These are phyloP conservation scores for Phylloporus scabripes DNA, from an alignment of 768 basidiomycete genomes.

Conservation along the genomic window DNA sequence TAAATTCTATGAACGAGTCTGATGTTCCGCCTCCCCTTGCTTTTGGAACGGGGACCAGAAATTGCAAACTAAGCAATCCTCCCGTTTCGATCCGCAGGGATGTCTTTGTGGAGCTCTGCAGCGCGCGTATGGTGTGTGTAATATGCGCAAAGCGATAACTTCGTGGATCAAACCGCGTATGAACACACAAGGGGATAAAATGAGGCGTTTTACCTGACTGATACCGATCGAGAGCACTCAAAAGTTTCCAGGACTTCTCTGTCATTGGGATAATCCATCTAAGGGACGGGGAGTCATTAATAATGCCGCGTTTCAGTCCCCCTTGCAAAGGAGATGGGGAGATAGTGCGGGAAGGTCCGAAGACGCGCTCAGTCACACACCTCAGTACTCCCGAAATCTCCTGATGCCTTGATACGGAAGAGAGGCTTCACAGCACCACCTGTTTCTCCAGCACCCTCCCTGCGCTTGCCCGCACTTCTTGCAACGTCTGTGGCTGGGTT, in stretches of 20 bases:
- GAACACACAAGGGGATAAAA: neutral
- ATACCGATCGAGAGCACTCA: slow-evolving; percentile 63
- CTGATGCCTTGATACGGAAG: slow-evolving; percentile 75
- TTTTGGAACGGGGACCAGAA: slow-evolving; percentile 66
- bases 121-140: slow-evolving; percentile 59
- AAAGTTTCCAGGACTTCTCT: slow-evolving; percentile 87
- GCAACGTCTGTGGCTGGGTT: slow-evolving; percentile 47
- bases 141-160: slow-evolving; percentile 88
- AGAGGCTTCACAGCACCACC: slow-evolving; percentile 41
- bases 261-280: slow-evolving; percentile 98
- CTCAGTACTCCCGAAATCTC: slow-evolving; percentile 83
- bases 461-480: slow-evolving; percentile 6
- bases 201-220: slow-evolving; percentile 55
- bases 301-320: neutral
- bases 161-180: slow-evolving; percentile 2
- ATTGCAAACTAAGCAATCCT: slow-evolving; percentile 83
- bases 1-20: slow-evolving; percentile 81
- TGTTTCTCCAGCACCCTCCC: slow-evolving; percentile 5
- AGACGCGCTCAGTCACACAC: slow-evolving; percentile 33
- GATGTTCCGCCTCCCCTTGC: slow-evolving; percentile 36
- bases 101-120: slow-evolving; percentile 82
- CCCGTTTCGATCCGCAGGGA: slow-evolving; percentile 80
- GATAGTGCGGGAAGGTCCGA: neutral
- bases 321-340: neutral
- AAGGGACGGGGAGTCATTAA: neutral